Base-by-base conservation (phyloP, 2,329 filamentous ascomycete genomes). In the Colletotrichum brevisporum region DNA sequence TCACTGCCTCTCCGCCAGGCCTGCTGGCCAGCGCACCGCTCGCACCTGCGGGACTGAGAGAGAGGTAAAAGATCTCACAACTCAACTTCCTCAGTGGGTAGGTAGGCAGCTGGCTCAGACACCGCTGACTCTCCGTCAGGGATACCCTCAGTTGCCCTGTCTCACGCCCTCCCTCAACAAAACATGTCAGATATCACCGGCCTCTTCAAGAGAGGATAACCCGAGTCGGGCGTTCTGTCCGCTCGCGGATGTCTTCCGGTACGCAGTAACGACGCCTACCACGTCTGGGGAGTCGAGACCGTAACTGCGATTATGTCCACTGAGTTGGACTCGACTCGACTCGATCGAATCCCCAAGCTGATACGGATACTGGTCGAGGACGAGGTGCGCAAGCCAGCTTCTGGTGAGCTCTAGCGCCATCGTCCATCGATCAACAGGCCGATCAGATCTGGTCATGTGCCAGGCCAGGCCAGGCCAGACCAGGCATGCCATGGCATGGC, bases 101-200 rank as follows among this genome's bases (percentile, higher is more conserved):
- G 31, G 10, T 10, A 36, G 8, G 31, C 31, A 36, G 31, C 31
- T 36, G 31, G 54, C 62, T 69, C 55, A 60, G 66, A 55, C 50
- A 65, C 51, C 56, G 31, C 53, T 26, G 47, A 52, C 21, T 48
- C 24, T 51, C 24, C 24, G 26, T 47, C 56, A 52, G 56, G 67
- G 63, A 63, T 70, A 56, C 57, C 63, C 52, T 67, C 67, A 47
- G 48, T 5, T 21, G 21, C 27, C 27, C 10, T 59, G 47, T 54
- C 53, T 59, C 66, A 63, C 59, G 53, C 48, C 66, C 54, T 50
- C 54, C 45, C 51, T 52, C 62, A 56, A 63, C 41, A 51, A 63
- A 47, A 43, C 64, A 24, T 39, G 54, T 70, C 67, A 68, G 13
- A 63, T 68, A 53, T 68, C 66, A 61, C n/a, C 31, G 10, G 45